phyloP scores from a whole-genome alignment of 2,329 filamentous ascomycete genomes.

The Cladosporium sphaerospermum region DNA sequence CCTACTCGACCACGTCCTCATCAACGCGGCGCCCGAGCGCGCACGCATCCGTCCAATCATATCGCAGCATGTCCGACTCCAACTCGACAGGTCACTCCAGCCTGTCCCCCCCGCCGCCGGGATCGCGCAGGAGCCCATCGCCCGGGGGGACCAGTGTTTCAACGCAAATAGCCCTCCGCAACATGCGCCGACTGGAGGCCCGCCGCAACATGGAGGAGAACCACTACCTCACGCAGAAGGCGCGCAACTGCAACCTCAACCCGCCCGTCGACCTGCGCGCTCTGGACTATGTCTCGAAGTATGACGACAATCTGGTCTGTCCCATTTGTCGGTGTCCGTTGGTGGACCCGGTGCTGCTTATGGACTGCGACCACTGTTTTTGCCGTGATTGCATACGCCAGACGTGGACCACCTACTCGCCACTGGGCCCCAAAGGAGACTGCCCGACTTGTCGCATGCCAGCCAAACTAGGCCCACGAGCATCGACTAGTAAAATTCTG shows the following conservation, averaged over 20 bases:
- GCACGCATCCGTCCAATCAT: background rate
- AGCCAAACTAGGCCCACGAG: constrained; percentile 33
- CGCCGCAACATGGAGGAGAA: constrained; percentile 28
- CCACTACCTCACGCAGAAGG: constrained; percentile 24
- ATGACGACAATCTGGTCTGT: constrained; percentile 57
- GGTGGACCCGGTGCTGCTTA: constrained; percentile 48
- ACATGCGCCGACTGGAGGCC: constrained; percentile 25
- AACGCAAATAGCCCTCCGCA: constrained; percentile 8
- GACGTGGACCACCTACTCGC: constrained; percentile 36
- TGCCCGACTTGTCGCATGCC: constrained; percentile 54
- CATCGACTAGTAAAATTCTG: constrained; percentile 45
- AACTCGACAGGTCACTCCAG: constrained; percentile 1
- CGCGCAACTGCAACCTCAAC: constrained; percentile 23
- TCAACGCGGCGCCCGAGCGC: background rate
- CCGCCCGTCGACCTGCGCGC: constrained; percentile 48
- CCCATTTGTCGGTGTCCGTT: constrained; percentile 60
- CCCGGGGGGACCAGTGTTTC: background rate
- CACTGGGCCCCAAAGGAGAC: constrained; percentile 28
- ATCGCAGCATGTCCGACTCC: constrained; percentile 3
- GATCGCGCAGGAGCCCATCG: constrained; percentile 7
- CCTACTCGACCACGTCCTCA: background rate
- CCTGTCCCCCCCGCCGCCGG: constrained; percentile 2
- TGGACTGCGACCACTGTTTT: constrained; percentile 59
- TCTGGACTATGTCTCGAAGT: constrained; percentile 51
- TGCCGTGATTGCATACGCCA: constrained; percentile 53